Percentiles rank a stretch among this genome's conserved stretches.
Conservation (phyloP, 2,329 filamentous ascomycete genomes). For the Coniochaeta ligniaria region DNA sequence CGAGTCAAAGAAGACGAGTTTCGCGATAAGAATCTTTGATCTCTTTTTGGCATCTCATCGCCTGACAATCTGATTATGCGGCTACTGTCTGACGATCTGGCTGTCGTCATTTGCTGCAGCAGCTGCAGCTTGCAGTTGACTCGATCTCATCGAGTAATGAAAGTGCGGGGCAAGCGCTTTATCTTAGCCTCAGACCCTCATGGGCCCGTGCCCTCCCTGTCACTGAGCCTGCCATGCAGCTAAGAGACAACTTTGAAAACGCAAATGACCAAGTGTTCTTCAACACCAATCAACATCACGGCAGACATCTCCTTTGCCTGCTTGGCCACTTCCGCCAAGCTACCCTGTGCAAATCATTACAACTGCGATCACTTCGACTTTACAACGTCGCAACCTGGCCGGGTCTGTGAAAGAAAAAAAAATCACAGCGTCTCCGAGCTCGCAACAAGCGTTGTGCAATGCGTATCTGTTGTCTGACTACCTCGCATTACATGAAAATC, state of each 20-base stretch:
- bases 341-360: background rate
- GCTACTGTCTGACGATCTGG: too few species aligned
- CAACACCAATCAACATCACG: background rate
- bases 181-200: constrained; percentile 8
- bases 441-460: background rate
- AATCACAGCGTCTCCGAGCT: background rate
- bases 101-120: too few species aligned
- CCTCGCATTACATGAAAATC: background rate
- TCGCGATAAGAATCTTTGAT: too few species aligned
- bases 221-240: background rate
- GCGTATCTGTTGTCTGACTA: background rate
- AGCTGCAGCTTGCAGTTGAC: too few species aligned
- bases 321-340: background rate
- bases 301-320: background rate
- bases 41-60: too few species aligned
- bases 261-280: background rate
- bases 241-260: background rate
- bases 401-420: background rate
- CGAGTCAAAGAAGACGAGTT: too few species aligned
- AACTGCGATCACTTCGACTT: background rate
- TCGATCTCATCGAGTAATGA: constrained; percentile 39
- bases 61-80: too few species aligned
- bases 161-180: constrained; percentile 7
- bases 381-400: background rate
- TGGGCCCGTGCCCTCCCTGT: constrained; percentile 2